These are phyloP conservation scores for Candida ovalis DNA, from an alignment of 805 yeast species.

Conservation along the genomic window DNA sequence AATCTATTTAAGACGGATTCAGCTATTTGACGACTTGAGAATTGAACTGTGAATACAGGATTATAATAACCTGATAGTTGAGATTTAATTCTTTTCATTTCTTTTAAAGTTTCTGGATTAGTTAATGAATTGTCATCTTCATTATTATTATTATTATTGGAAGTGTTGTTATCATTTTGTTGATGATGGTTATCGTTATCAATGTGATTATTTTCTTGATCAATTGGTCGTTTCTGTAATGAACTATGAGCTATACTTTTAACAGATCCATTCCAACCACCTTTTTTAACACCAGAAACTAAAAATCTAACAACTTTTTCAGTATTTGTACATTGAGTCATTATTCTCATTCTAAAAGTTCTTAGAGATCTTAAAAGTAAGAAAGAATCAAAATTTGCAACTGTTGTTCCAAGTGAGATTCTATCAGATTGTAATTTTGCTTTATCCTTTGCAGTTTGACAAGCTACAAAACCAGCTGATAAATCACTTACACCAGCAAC, in stretches of 20 bases:
- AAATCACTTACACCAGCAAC: conserved; percentile 55
- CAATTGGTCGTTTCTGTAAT: conserved; percentile 30
- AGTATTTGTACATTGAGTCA: conserved; percentile 44
- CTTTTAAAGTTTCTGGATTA: conserved; percentile 8
- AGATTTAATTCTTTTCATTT: conserved; percentile 31
- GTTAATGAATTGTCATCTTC: too few relatives aligned
- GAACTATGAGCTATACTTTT: conserved; percentile 43
- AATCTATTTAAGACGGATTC: conserved; percentile 39
- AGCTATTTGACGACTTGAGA: conserved; percentile 35
- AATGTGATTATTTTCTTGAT: not conserved
- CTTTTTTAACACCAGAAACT: conserved; percentile 25
- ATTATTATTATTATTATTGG: not conserved
- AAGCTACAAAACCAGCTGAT: conserved; percentile 48
- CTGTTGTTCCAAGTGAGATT: conserved; percentile 45
- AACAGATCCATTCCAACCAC: conserved; percentile 32
- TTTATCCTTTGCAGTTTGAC: conserved; percentile 34
- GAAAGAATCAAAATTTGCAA: conserved; percentile 48
- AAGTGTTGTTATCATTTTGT: too few relatives aligned
- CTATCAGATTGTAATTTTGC: conserved; percentile 37
- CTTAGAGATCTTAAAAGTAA: conserved; percentile 45
- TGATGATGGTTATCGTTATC: not conserved
- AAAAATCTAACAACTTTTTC: conserved; percentile 39
- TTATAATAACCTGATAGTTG: conserved; percentile 42
- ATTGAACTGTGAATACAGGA: conserved; percentile 45
- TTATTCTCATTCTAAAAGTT: conserved; percentile 48